Conservation (phyloP, 345 rosid species). For the Erysimum cheiranthoides region DNA sequence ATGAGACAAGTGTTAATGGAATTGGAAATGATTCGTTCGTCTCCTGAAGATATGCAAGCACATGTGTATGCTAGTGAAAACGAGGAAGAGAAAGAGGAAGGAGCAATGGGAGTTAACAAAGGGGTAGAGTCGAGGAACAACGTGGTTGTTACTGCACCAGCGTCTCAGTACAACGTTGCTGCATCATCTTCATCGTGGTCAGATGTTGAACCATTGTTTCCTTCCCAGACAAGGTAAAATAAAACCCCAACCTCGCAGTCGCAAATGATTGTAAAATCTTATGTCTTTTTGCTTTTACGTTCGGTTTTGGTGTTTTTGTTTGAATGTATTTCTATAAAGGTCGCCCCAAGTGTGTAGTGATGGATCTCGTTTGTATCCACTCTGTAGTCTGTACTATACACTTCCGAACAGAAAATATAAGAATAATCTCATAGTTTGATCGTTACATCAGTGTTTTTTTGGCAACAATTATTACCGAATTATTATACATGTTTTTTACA, state of each 20-base stretch:
- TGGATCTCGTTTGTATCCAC: not conserved
- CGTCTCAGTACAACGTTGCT: not conserved
- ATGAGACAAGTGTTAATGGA: conserved; percentile 50
- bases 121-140: not conserved
- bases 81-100: conserved; percentile 23
- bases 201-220: conserved; percentile 37
- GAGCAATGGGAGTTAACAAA: not conserved
- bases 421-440: not conserved
- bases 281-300: conserved; percentile 17
- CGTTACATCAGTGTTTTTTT: too few species aligned
- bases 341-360: not conserved
- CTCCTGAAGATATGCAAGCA: not conserved
- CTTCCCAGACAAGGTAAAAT: conserved; percentile 16
- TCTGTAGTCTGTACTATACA: not conserved
- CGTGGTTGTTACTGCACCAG: not conserved
- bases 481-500: too few species aligned
- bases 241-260: not conserved
- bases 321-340: not conserved
- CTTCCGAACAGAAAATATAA: not conserved
- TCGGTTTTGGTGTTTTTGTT: not conserved
- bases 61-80: not conserved
- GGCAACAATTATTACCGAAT: too few species aligned
- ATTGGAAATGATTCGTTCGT: conserved; percentile 29
- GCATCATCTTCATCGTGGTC: conserved; percentile 5
- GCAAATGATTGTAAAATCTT: not conserved